Evolutionary conservation across 306 rosid species (phyloP).

Genomic region (Echinosophora koreensis): DNA sequence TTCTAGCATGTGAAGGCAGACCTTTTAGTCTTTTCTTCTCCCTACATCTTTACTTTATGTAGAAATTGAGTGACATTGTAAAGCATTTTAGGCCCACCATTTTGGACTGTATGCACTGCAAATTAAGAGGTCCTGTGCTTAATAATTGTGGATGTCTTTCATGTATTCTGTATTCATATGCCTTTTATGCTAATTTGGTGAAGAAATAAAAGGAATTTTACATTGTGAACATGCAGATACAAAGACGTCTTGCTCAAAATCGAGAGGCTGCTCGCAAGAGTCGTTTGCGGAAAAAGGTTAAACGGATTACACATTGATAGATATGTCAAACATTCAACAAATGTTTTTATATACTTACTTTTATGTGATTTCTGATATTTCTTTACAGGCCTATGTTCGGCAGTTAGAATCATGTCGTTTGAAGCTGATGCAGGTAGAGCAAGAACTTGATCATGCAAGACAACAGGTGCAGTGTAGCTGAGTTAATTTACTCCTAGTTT

Average conservation of each 20-base stretch:
- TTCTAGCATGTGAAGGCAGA: slow-evolving; percentile 5
- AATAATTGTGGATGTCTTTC: slow-evolving; percentile 31
- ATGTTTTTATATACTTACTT: slow-evolving; percentile 26
- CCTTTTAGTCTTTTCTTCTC: background rate
- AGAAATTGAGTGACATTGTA: slow-evolving; percentile 35
- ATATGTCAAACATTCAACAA: slow-evolving; percentile 30
- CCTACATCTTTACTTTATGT: slow-evolving; percentile 24
- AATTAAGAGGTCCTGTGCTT: slow-evolving; percentile 3
- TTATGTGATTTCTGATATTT: slow-evolving; percentile 48
- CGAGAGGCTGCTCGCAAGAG: slow-evolving; percentile 99
- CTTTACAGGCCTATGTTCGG: slow-evolving; percentile 81
- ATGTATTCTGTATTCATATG: slow-evolving; percentile 33
- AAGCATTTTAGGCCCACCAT: slow-evolving; percentile 36
- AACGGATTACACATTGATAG: slow-evolving; percentile 44
- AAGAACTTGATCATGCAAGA: slow-evolving; percentile 74
- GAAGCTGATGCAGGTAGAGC: slow-evolving; percentile 82
- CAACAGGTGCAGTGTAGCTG: slow-evolving; percentile 68
- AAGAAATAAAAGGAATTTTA: slow-evolving; percentile 23
- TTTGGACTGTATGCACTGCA: slow-evolving; percentile 18
- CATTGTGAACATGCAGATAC: slow-evolving; percentile 65
- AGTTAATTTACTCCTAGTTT: slow-evolving; percentile 31
- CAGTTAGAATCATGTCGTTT: slow-evolving; percentile 91
- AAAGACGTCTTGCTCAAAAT: slow-evolving; percentile 96
- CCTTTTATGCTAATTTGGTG: slow-evolving; percentile 7
- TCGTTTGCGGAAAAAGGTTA: slow-evolving; percentile 89